Percentiles rank a stretch among this genome's conserved stretches.
These are phyloP conservation scores for Hypoxylon cercidicola DNA, from an alignment of 495 filamentous ascomycete genomes.

Conservation along the genomic window DNA sequence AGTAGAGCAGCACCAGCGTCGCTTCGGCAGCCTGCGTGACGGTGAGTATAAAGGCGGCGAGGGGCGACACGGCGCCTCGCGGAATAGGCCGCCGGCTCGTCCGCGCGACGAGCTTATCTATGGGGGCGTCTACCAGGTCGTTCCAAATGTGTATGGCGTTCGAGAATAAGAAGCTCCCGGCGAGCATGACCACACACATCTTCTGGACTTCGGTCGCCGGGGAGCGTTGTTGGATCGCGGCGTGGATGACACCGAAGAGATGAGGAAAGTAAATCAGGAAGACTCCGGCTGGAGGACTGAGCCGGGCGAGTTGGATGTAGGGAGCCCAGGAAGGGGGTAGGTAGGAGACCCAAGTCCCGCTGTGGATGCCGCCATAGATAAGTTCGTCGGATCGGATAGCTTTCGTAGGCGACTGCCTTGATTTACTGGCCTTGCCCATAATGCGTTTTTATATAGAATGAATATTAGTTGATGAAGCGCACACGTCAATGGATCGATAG, in stretches of 20 bases:
- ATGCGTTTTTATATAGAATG: too few species aligned
- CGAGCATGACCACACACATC: constrained; percentile 41
- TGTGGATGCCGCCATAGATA: constrained; percentile 46
- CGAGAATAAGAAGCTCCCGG: constrained; percentile 53
- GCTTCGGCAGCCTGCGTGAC: constrained; percentile 39
- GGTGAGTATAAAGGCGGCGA: constrained; percentile 50
- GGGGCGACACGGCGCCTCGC: constrained; percentile 49
- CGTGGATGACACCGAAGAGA: constrained; percentile 51
- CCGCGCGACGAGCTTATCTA: constrained; percentile 50
- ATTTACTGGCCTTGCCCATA: too few species aligned
- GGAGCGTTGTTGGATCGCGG: constrained; percentile 43
- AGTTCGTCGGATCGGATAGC: constrained; percentile 38
- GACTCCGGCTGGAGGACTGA: constrained; percentile 48
- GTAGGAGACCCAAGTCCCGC: constrained; percentile 42
- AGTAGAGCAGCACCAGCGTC: constrained; percentile 38
- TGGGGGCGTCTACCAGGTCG: constrained; percentile 53
- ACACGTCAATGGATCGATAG: too few species aligned
- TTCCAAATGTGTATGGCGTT: constrained; percentile 56
- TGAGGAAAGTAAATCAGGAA: constrained; percentile 53
- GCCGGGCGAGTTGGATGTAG: constrained; percentile 50
- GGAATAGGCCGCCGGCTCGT: constrained; percentile 53
- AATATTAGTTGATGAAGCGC: too few species aligned
- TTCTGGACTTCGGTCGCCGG: constrained; percentile 29
- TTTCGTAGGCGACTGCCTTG: constrained; percentile 27
- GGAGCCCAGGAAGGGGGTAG: constrained; percentile 48